These are phyloP conservation scores for Raphanus raphanistrum DNA, from an alignment of 345 rosid species.

Conservation along the genomic window DNA sequence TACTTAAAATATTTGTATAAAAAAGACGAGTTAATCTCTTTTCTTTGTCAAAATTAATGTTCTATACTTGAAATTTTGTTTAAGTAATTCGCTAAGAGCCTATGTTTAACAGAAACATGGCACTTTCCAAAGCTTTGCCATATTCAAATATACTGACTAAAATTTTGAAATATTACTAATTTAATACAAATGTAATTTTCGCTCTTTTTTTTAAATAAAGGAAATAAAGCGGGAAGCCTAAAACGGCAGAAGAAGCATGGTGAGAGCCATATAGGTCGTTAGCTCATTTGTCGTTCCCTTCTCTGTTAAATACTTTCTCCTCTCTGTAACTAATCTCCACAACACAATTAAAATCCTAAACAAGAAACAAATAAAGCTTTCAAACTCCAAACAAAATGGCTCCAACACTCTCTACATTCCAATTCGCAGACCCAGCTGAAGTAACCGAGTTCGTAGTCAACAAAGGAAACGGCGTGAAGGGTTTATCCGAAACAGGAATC, in stretches of 20 bases:
- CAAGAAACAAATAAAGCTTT: not conserved
- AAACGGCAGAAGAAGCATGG: slow-evolving; percentile 37
- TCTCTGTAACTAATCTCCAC: slow-evolving; percentile 21
- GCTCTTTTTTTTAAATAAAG: not conserved
- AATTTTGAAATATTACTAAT: not conserved
- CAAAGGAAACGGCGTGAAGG: slow-evolving; percentile 52
- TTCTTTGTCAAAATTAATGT: not conserved
- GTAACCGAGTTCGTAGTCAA: slow-evolving; percentile 45
- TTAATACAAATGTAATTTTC: slow-evolving; percentile 1
- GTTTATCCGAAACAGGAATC: slow-evolving; percentile 50
- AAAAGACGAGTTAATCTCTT: not conserved
- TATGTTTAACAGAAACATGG: slow-evolving; percentile 4
- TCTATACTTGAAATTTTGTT: not conserved
- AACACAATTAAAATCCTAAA: not conserved
- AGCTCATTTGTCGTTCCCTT: slow-evolving; percentile 23
- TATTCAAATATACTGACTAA: not conserved
- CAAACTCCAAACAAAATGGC: slow-evolving; percentile 29
- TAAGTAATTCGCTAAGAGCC: not conserved
- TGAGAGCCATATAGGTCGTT: slow-evolving; percentile 35
- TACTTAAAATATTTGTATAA: not conserved
- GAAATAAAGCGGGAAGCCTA: slow-evolving; percentile 27
- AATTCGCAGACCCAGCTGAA: slow-evolving; percentile 26
- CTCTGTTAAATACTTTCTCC: slow-evolving; percentile 30
- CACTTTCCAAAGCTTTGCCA: not conserved
- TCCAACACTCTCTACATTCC: slow-evolving; percentile 26